These are phyloP conservation scores for Diphasiastrum complanatum DNA, from an alignment of 83 land plant species.

Conservation along the genomic window DNA sequence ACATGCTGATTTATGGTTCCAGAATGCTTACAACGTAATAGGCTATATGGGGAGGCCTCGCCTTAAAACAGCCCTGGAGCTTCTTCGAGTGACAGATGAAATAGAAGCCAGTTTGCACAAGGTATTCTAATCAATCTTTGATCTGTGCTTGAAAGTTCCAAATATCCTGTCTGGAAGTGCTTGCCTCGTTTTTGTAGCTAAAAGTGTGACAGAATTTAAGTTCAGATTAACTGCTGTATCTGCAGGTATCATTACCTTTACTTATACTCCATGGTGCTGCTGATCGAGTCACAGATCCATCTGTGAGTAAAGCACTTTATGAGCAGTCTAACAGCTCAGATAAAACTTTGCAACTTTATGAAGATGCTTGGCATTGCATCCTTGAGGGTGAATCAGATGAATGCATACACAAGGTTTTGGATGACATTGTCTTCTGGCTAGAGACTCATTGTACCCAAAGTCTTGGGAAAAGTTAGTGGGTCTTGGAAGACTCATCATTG, in stretches of 20 bases:
- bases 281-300: conserved; percentile 62
- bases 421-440: conserved; percentile 30
- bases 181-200: no score
- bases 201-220: no score
- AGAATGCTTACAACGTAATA: conserved; percentile 70
- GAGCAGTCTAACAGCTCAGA: conserved; percentile 45
- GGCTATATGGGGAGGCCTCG: conserved; percentile 77
- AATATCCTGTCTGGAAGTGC: no score
- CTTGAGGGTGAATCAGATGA: conserved; percentile 37
- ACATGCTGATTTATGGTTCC: no score
- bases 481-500: no score
- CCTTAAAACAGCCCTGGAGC: conserved; percentile 59
- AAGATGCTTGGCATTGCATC: conserved; percentile 31
- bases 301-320: conserved; percentile 45
- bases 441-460: no score
- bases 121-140: conserved; percentile 29
- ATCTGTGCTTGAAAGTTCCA: no score
- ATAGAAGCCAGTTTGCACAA: conserved; percentile 51
- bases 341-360: conserved; percentile 36
- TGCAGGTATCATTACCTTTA: conserved; percentile 54
- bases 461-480: no score
- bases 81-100: conserved; percentile 68
- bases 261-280: conserved; percentile 53
- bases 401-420: conserved; percentile 16
- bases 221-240: background rate